phyloP scores from a whole-genome alignment of 345 rosid genomes.

The Reutealis trisperma region DNA sequence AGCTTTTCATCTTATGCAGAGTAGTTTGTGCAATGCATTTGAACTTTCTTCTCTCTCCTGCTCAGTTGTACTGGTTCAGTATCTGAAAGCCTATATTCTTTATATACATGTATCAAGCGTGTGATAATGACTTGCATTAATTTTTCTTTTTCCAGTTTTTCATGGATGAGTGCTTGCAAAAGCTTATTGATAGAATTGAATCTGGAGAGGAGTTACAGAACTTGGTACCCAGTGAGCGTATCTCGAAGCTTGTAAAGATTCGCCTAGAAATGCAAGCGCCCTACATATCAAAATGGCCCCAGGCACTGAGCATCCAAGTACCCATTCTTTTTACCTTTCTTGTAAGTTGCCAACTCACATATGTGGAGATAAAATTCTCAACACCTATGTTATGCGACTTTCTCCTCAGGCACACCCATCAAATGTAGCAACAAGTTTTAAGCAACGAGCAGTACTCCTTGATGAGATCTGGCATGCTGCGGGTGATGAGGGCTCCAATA shows the following conservation, averaged over 20 bases:
- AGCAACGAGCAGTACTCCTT: constrained; percentile 82
- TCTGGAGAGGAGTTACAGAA: constrained; percentile 53
- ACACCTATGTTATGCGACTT: neutral
- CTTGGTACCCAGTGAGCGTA: constrained; percentile 63
- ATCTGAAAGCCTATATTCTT: neutral
- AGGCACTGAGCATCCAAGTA: constrained; percentile 95
- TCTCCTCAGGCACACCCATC: constrained; percentile 69
- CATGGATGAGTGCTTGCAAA: constrained; percentile 86
- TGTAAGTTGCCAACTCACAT: neutral
- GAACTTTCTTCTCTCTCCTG: neutral
- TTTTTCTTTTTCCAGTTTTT: constrained; percentile 56
- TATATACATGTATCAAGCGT: neutral
- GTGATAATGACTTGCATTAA: constrained; percentile 15
- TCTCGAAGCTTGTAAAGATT: constrained; percentile 65
- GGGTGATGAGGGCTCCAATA: constrained; percentile 69
- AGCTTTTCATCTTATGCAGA: too few species aligned
- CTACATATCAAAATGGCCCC: constrained; percentile 91
- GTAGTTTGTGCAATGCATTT: neutral
- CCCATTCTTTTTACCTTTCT: neutral
- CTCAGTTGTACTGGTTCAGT: neutral
- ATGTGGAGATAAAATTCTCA: neutral
- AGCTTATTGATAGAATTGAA: constrained; percentile 69
- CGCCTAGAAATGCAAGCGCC: constrained; percentile 94
- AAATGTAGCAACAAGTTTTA: constrained; percentile 77
- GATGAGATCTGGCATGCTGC: constrained; percentile 93